These are phyloP conservation scores for Curvularia sp. DNA, from an alignment of 2,329 filamentous ascomycete species.

Conservation along the genomic window DNA sequence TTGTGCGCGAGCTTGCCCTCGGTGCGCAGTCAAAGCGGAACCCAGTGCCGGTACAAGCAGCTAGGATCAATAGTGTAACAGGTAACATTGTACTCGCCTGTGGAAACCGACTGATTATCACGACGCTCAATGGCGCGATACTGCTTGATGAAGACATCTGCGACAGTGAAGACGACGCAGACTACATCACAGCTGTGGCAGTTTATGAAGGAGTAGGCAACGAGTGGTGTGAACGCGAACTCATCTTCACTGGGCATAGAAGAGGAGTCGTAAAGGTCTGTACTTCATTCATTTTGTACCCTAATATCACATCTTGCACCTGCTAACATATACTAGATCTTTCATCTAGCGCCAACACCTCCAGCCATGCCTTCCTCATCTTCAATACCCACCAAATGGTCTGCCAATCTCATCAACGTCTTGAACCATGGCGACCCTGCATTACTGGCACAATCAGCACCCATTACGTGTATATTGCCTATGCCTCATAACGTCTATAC, in stretches of 20 bases:
- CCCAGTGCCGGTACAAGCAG: slow-evolving; percentile 65
- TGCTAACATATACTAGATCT: slow-evolving; percentile 54
- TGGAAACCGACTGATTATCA: slow-evolving; percentile 76
- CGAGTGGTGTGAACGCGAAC: slow-evolving; percentile 86
- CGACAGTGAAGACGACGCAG: slow-evolving; percentile 64
- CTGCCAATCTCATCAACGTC: slow-evolving; percentile 77
- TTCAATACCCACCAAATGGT: slow-evolving; percentile 61
- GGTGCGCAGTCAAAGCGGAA: slow-evolving; percentile 34
- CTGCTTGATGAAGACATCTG: slow-evolving; percentile 85
- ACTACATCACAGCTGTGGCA: slow-evolving; percentile 80
- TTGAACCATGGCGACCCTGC: slow-evolving; percentile 78
- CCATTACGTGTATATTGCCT: slow-evolving; percentile 85
- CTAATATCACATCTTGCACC: background rate
- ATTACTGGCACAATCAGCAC: slow-evolving; percentile 60
- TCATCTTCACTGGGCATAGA: slow-evolving; percentile 89
- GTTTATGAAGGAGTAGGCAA: slow-evolving; percentile 92
- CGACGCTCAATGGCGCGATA: slow-evolving; percentile 85
- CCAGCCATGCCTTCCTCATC: slow-evolving; percentile 53
- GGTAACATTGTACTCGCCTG: slow-evolving; percentile 89
- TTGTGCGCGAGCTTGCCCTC: slow-evolving; percentile 75
- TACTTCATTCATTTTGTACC: slow-evolving; percentile 2
- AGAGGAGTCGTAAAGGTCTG: slow-evolving; percentile 78
- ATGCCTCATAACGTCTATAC: slow-evolving; percentile 88
- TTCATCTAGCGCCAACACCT: slow-evolving; percentile 64
- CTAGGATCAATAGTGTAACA: slow-evolving; percentile 86